These are phyloP conservation scores for Carex arenaria DNA, from an alignment of 202 grass and related monocot species.

Conservation along the genomic window DNA sequence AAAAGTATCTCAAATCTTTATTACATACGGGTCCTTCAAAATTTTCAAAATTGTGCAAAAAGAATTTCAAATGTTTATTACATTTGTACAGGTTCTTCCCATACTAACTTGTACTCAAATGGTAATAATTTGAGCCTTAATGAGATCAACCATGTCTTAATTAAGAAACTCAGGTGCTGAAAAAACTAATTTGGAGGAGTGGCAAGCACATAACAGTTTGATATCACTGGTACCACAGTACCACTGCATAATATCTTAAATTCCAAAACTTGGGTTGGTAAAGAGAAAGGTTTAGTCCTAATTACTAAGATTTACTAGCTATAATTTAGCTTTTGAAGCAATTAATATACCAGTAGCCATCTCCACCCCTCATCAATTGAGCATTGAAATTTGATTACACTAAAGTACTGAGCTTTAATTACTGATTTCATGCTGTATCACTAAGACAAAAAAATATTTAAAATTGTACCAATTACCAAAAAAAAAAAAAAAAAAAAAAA, in stretches of 20 bases:
- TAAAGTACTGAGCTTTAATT: too few relatives aligned
- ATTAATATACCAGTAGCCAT: background rate
- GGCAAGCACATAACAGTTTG: background rate
- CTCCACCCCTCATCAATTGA: background rate
- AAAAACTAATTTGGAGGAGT: too few relatives aligned
- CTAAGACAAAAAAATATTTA: too few relatives aligned
- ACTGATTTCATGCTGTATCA: background rate
- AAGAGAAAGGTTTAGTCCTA: background rate
- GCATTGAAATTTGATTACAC: background rate
- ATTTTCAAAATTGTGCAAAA: background rate
- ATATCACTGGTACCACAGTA: background rate
- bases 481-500: background rate
- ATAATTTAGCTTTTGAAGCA: background rate
- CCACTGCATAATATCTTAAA: background rate
- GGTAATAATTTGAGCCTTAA: background rate
- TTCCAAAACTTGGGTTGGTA: background rate
- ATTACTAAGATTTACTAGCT: background rate
- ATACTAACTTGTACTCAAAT: background rate
- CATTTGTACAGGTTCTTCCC: too few relatives aligned
- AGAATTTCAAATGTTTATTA: background rate
- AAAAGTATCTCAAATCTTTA: background rate
- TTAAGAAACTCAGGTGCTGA: background rate
- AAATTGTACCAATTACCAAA: too few relatives aligned
- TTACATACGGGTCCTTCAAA: background rate
- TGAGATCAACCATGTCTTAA: background rate